Evolutionary conservation across 208 protist species (phyloP), one percentile per base, ranked within the genome.

Genomic region (Balamuthia mandrillaris): DNA sequence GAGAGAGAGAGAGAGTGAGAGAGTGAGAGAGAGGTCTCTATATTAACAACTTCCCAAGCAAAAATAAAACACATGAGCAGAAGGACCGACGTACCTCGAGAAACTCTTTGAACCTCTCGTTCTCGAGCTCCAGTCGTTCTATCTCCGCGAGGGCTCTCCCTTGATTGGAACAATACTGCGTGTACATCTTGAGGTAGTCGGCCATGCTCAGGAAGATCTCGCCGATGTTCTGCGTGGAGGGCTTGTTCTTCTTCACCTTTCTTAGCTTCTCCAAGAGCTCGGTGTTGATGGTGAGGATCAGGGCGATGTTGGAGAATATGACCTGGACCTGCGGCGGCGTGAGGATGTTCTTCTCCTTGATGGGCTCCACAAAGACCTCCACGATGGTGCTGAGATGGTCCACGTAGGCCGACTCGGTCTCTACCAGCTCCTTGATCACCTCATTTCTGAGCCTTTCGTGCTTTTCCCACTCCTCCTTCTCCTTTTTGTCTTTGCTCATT

Each of bases 141-240:
- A 78, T 58, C 47, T 78, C 68, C 2, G 45, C 68, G 31, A 78
- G 68, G 16, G 68, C 68, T 24, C 68, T 42, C 18, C 68, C 68
- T 24, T 78, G 68, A 49, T 78, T 78, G 41, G 68, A 78, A 33
- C 68, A 78, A 35, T 78, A 78, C 45, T 78, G 68, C 1, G 68
- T 78, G 68, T 78, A 78, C 68, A 78, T 78, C 45, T 78, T 78
- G 10, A 78, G 45, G 16, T 78, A 78, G 68, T 78, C 68, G 31
- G 68, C 68, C 68, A 78, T 24, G 21, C 58, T 78, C 29, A 78
- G 68, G 45, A 78, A 78, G 45, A 78, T 78, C 42, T 78, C 68
- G 31, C 68, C 68, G 18, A 78, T 78, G 68, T 78, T 78, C 45
- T 78, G 68, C 3, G 68, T 78, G 0, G 68, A 78, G 2, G 68